Evolutionary conservation across 768 basidiomycete species (phyloP).

Genomic region (Amanita pallidorosea): DNA sequence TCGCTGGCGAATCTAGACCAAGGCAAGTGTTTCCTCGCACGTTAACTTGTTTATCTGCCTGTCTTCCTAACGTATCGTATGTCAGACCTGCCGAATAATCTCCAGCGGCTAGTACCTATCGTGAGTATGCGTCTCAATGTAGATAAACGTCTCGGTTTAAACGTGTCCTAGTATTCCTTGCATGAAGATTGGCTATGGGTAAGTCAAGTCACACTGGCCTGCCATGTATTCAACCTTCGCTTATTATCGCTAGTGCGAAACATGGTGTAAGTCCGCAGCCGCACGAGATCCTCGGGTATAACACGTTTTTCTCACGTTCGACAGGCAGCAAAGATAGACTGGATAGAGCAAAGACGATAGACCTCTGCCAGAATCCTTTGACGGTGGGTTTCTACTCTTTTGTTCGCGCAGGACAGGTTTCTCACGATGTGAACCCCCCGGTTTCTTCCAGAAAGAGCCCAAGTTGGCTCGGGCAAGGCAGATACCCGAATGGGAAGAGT

Average conservation of each 20-base stretch:
- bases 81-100: conserved; percentile 88
- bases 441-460: conserved; percentile 76
- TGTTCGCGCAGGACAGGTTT: neutral
- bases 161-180: conserved; percentile 56
- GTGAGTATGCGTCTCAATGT: conserved; percentile 33
- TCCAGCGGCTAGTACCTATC: conserved; percentile 88
- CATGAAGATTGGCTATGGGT: conserved; percentile 97
- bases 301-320: neutral
- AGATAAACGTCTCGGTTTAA: conserved; percentile 2
- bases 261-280: conserved; percentile 69
- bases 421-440: neutral
- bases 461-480: conserved; percentile 87
- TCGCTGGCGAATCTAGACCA: conserved; percentile 94
- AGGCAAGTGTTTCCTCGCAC: conserved; percentile 31
- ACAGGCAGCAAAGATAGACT: conserved; percentile 76
- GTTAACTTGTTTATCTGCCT: neutral
- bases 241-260: conserved; percentile 65
- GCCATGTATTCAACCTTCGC: neutral
- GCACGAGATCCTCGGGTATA: neutral
- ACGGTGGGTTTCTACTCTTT: conserved; percentile 44
- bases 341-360: conserved; percentile 80
- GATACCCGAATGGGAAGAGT: conserved; percentile 96
- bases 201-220: conserved; percentile 10
- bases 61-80: neutral
- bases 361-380: conserved; percentile 92